Conservation (phyloP, 1,139 yeast genomes). For the Saccharomyces pastorianus region DNA sequence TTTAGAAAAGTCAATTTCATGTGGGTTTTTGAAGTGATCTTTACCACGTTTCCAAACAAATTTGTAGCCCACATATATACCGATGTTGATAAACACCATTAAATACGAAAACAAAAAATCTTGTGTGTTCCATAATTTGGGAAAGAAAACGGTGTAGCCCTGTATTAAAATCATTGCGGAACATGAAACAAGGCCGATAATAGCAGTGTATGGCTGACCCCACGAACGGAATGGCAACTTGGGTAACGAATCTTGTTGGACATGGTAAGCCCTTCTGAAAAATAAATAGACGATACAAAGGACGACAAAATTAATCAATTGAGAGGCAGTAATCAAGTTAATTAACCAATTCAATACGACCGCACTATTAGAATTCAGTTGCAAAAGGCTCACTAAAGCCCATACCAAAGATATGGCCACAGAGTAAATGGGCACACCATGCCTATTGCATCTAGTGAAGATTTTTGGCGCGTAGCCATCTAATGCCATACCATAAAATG, state of each 20-base stretch:
- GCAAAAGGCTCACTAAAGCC: slow-evolving; percentile 41
- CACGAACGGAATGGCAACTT: slow-evolving; percentile 49
- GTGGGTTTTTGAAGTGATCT: slow-evolving; percentile 44
- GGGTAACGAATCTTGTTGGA: slow-evolving; percentile 49
- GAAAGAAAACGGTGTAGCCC: slow-evolving; percentile 61
- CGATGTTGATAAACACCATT: slow-evolving; percentile 57
- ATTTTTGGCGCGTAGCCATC: slow-evolving; percentile 55
- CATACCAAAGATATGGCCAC: slow-evolving; percentile 41
- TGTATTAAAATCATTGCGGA: slow-evolving; percentile 50
- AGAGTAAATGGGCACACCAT: slow-evolving; percentile 44
- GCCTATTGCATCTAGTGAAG: slow-evolving; percentile 42
- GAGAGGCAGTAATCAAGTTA: slow-evolving; percentile 71
- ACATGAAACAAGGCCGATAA: slow-evolving; percentile 42
- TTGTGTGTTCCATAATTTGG: slow-evolving; percentile 53
- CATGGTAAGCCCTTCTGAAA: slow-evolving; percentile 55
- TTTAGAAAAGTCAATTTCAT: slow-evolving; percentile 46
- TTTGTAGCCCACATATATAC: slow-evolving; percentile 51
- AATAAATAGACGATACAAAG: slow-evolving; percentile 56
- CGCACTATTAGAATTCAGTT: slow-evolving; percentile 51
- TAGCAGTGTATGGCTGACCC: slow-evolving; percentile 50
- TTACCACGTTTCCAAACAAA: slow-evolving; percentile 35
- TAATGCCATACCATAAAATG: slow-evolving; percentile 55
- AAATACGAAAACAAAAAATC: slow-evolving; percentile 60
- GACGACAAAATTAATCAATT: slow-evolving; percentile 60
- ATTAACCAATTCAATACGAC: slow-evolving; percentile 70